Evolutionary conservation across 2,329 filamentous ascomycete genomes (phyloP).

Genomic region (Penicillium sclerotigenum): DNA sequence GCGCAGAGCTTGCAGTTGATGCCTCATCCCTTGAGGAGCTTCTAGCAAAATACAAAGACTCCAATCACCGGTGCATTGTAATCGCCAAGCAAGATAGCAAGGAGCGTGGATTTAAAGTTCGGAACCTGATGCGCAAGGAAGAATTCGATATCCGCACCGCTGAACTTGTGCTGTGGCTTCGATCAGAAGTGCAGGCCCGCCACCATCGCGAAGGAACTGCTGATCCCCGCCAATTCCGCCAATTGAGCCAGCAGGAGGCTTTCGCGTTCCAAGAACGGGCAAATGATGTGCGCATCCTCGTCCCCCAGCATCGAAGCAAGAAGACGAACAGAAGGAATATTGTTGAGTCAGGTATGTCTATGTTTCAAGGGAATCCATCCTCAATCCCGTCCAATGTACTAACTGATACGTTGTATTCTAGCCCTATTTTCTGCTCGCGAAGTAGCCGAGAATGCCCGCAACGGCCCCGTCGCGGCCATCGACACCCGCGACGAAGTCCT

Average conservation of each 20-base stretch:
- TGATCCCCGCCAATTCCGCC: conserved; percentile 44
- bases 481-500: conserved; percentile 84
- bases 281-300: conserved; percentile 79
- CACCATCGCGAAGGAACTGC: conserved; percentile 57
- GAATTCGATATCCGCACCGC: conserved; percentile 72
- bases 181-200: conserved; percentile 75
- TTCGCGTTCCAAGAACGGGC: conserved; percentile 46
- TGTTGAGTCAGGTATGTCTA: conserved; percentile 70
- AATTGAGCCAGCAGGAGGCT: conserved; percentile 42
- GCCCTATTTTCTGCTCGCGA: conserved; percentile 56
- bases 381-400: not conserved
- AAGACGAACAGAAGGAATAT: conserved; percentile 87
- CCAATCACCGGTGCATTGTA: conserved; percentile 82
- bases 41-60: conserved; percentile 61
- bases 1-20: conserved; percentile 80
- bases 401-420: conserved; percentile 20
- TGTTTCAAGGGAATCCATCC: conserved; percentile 25
- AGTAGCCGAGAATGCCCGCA: conserved; percentile 67
- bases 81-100: conserved; percentile 71
- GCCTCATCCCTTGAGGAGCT: conserved; percentile 76
- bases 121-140: conserved; percentile 72
- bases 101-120: conserved; percentile 66
- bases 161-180: conserved; percentile 76
- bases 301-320: conserved; percentile 78
- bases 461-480: conserved; percentile 79